A percentile compares a stretch with the other conserved stretches of the same genome.
Evolutionary conservation across 2,329 filamentous ascomycete genomes (phyloP).

Genomic region (Colletotrichum eleusines): DNA sequence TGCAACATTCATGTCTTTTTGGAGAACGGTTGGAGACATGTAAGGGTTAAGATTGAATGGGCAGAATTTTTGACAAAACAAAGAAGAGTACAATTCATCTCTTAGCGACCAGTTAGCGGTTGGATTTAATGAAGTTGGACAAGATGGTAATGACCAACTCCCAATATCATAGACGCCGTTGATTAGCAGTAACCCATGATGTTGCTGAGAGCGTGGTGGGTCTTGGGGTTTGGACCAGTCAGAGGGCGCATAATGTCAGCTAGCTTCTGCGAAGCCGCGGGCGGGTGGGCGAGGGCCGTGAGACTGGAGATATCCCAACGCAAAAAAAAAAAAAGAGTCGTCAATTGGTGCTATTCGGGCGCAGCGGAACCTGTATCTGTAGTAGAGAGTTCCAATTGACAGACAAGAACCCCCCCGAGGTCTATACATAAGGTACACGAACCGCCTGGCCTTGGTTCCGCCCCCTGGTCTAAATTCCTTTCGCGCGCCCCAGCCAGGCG

Average conservation of each 20-base stretch:
- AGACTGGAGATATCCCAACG: conserved; percentile 20
- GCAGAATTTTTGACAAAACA: not conserved
- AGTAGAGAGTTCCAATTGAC: conserved; percentile 41
- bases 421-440: conserved; percentile 44
- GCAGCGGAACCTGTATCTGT: conserved; percentile 30
- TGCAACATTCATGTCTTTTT: not conserved
- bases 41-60: not conserved
- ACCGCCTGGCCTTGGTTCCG: conserved; percentile 33
- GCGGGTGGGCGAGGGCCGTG: conserved; percentile 19
- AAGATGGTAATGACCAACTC: not conserved
- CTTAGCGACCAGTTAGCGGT: too few species aligned
- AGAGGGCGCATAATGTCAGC: conserved; percentile 40
- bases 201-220: conserved; percentile 19
- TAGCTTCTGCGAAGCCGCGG: conserved; percentile 24
- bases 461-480: conserved; percentile 31
- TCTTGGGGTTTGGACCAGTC: conserved; percentile 16
- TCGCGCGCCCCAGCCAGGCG: conserved; percentile 38
- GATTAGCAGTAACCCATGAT: conserved; percentile 7
- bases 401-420: conserved; percentile 40
- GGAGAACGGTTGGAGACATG: not conserved
- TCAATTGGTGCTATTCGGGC: conserved; percentile 32
- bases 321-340: conserved; percentile 26
- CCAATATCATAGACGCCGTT: not conserved
- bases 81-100: not conserved
- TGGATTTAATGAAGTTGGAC: not conserved